Percentiles rank a stretch among this genome's conserved stretches.
These are phyloP conservation scores for Spizellomyces sp. DNA, from an alignment of 192 early-diverging fungal genomes.

Conservation along the genomic window DNA sequence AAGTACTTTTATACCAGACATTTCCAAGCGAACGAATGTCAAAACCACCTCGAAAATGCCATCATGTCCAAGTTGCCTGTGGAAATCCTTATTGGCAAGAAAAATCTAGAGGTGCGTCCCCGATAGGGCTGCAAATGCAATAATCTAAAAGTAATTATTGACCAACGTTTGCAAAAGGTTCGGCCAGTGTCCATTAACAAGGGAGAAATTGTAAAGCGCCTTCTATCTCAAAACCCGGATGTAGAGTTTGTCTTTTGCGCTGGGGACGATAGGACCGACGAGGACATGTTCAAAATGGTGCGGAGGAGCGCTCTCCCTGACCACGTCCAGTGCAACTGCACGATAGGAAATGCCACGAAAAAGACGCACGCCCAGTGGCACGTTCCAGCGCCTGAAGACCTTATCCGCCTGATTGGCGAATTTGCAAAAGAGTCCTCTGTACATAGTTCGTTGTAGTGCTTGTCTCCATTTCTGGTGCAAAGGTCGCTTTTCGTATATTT, in stretches of 20 bases:
- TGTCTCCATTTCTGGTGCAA: background rate
- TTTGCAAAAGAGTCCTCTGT: constrained; percentile 18
- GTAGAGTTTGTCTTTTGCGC: constrained; percentile 92
- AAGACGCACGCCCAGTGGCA: constrained; percentile 88
- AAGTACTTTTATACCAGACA: constrained; percentile 4
- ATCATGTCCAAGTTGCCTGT: constrained; percentile 92
- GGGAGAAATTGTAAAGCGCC: constrained; percentile 93
- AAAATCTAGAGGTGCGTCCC: constrained; percentile 77
- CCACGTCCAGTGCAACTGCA: constrained; percentile 68
- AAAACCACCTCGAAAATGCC: constrained; percentile 90
- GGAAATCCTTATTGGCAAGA: constrained; percentile 94
- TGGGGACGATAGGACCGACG: constrained; percentile 97
- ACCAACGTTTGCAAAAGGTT: constrained; percentile 92
- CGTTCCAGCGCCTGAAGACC: constrained; percentile 65
- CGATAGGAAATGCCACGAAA: constrained; percentile 83
- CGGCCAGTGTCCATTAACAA: constrained; percentile 93
- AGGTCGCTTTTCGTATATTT: too few relatives aligned
- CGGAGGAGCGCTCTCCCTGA: constrained; percentile 37
- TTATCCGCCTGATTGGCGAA: constrained; percentile 55
- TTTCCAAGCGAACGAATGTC: constrained; percentile 98
- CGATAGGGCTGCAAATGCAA: background rate
- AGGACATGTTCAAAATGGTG: constrained; percentile 93
- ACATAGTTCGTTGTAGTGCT: background rate
- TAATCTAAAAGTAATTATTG: constrained; percentile 55
- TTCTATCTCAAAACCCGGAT: constrained; percentile 63